phyloP scores from a whole-genome alignment of 345 rosid genomes.

The Sonneratia alba region DNA sequence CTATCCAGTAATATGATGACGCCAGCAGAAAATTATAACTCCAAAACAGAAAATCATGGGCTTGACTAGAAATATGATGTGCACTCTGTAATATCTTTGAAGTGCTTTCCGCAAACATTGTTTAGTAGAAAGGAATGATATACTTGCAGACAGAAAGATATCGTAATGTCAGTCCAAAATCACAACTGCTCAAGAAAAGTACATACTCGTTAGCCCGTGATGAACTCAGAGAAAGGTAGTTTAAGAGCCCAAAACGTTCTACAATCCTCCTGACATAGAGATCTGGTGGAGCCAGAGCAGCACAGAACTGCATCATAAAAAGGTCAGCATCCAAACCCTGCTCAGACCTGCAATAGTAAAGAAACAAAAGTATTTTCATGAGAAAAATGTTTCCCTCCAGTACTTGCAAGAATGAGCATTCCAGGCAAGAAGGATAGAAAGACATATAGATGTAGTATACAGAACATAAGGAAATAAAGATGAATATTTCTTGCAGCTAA shows the following conservation, averaged over 20 bases:
- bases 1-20: not conserved
- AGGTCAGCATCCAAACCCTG: slow-evolving; percentile 91
- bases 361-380: slow-evolving; percentile 8
- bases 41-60: not conserved
- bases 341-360: slow-evolving; percentile 61
- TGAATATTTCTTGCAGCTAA: slow-evolving; percentile 5
- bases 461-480: not conserved
- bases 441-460: not conserved
- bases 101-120: not conserved
- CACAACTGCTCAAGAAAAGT: slow-evolving; percentile 1
- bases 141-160: not conserved
- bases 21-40: not conserved
- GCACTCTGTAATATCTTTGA: not conserved
- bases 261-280: slow-evolving; percentile 56
- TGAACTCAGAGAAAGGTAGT: slow-evolving; percentile 49
- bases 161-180: not conserved
- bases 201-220: slow-evolving; percentile 58
- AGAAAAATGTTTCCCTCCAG: not conserved
- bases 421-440: not conserved
- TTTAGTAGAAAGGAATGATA: not conserved
- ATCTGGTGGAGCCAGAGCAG: slow-evolving; percentile 88
- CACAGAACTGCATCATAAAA: slow-evolving; percentile 94
- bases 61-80: not conserved
- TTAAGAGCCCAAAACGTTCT: slow-evolving; percentile 68
- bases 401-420: not conserved